phyloP scores from a whole-genome alignment of 148 eudicot species.

The Tetragonia tetragonoides region DNA sequence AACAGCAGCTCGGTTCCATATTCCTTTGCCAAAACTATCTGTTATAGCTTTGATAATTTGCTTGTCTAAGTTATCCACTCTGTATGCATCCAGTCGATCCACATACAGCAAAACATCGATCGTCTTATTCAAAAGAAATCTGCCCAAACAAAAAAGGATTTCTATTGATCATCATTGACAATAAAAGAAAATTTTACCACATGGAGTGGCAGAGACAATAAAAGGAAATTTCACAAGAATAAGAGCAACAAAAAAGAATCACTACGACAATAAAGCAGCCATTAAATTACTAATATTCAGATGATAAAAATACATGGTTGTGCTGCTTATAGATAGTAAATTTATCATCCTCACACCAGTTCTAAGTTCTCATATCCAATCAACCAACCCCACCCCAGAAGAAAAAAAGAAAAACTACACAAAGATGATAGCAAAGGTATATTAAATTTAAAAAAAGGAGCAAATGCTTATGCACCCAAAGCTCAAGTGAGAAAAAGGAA shows the following conservation, averaged over 20 bases:
- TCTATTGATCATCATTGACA: neutral
- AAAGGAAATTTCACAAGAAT: neutral
- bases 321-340: neutral
- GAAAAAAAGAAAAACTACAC: neutral
- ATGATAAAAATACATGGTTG: neutral
- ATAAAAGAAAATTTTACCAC: neutral
- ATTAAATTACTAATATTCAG: no score
- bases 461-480: no score
- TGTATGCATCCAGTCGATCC: slow-evolving; percentile 87
- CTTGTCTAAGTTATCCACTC: slow-evolving; percentile 90
- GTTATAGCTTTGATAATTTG: slow-evolving; percentile 85
- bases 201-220: neutral
- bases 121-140: slow-evolving; percentile 86
- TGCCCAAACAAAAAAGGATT: slow-evolving; percentile 30
- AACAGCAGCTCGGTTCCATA: slow-evolving; percentile 80
- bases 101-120: slow-evolving; percentile 89
- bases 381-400: neutral
- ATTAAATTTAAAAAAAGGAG: no score
- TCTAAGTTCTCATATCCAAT: neutral
- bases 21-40: slow-evolving; percentile 76
- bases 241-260: neutral
- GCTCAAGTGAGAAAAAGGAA: no score
- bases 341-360: neutral
- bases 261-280: no score
- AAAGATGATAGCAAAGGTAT: no score